Percentiles rank a stretch among this genome's conserved stretches.
phyloP scores from a whole-genome alignment of 139 green algal species.

The Tetratostichococcus sp. region DNA sequence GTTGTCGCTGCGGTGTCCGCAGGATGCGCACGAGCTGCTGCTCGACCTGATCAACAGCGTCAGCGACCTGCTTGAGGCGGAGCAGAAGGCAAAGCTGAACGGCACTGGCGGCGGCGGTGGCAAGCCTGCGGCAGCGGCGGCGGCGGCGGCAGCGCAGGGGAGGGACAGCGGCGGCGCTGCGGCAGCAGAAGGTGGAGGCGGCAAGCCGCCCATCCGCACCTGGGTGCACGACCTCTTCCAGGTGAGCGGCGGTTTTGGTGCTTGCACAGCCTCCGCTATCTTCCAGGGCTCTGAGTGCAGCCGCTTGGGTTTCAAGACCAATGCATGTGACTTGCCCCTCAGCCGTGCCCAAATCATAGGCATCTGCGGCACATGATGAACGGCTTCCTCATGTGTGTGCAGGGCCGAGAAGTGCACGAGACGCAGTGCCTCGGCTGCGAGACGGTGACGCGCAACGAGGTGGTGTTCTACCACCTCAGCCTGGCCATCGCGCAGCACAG shows the following conservation, averaged over 20 bases:
- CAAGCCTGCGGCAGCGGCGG: background rate
- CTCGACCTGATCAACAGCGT: constrained; percentile 94
- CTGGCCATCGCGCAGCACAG: constrained; percentile 94
- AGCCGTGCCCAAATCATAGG: no score
- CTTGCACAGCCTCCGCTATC: no score
- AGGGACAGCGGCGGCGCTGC: background rate
- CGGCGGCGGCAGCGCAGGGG: background rate
- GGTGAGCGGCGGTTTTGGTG: constrained; percentile 2
- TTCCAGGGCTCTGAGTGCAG: no score
- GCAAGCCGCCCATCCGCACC: constrained; percentile 44
- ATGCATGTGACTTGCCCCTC: no score
- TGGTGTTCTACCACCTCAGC: constrained; percentile 93
- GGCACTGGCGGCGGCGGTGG: background rate
- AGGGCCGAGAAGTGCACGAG: constrained; percentile 89
- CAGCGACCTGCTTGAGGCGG: constrained; percentile 81
- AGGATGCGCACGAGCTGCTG: constrained; percentile 98
- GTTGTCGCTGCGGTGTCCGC: no score
- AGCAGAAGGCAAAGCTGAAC: constrained; percentile 33
- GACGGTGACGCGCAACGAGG: constrained; percentile 64
- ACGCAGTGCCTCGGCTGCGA: constrained; percentile 91
- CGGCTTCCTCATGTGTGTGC: no score
- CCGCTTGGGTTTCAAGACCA: no score
- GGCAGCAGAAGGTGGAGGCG: background rate
- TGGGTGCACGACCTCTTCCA: constrained; percentile 95
- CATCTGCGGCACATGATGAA: no score